Evolutionary conservation across 345 rosid genomes (phyloP).

Genomic region (Lagerstroemia speciosa): DNA sequence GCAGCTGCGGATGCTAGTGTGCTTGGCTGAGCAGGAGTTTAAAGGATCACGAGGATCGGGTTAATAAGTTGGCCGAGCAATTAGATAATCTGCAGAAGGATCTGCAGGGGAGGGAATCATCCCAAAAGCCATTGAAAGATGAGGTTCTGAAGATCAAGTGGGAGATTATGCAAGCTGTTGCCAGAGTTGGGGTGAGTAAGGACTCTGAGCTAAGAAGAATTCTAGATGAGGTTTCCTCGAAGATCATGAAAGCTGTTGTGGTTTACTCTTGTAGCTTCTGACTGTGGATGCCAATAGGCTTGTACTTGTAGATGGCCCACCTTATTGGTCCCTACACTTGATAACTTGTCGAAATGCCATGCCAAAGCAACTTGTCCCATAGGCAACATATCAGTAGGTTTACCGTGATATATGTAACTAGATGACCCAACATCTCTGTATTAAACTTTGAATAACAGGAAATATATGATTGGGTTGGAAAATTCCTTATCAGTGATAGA

Average conservation of each 20-base stretch:
- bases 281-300: neutral
- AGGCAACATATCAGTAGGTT: too few species aligned
- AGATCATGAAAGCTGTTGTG: slow-evolving; percentile 29
- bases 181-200: too few species aligned
- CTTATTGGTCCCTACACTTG: neutral
- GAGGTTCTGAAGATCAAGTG: slow-evolving; percentile 70
- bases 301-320: neutral
- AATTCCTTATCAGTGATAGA: too few species aligned
- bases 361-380: neutral
- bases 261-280: neutral
- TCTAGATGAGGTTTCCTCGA: slow-evolving; percentile 65
- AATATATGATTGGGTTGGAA: too few species aligned
- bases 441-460: too few species aligned
- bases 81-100: slow-evolving; percentile 56
- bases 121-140: slow-evolving; percentile 74
- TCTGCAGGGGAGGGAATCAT: slow-evolving; percentile 66
- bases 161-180: slow-evolving; percentile 70
- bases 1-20: slow-evolving; percentile 71
- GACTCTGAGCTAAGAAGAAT: too few species aligned
- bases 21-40: slow-evolving; percentile 44
- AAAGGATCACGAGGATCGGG: slow-evolving; percentile 63
- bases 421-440: too few species aligned
- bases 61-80: slow-evolving; percentile 60
- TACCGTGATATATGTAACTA: too few species aligned
- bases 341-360: neutral